Percentiles rank a stretch among this genome's conserved stretches.
Evolutionary conservation across 257 asterid species (phyloP).

Genomic region (Fraxinus quadrangulata): DNA sequence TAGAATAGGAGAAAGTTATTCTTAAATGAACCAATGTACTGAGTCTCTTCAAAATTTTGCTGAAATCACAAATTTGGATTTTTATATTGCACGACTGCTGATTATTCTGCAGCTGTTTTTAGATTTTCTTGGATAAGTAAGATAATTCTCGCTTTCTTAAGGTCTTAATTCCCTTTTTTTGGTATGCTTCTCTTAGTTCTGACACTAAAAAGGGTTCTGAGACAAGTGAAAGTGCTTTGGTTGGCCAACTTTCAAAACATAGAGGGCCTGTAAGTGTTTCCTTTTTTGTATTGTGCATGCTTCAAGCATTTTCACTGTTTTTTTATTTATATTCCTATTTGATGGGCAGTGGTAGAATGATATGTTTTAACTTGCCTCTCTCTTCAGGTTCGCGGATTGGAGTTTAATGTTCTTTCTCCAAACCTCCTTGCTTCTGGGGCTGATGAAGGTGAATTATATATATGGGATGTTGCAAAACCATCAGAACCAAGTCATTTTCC

Average conservation of each 20-base stretch:
- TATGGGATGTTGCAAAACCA: conserved; percentile 90
- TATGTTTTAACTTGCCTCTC: not conserved
- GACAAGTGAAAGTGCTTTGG: conserved; percentile 63
- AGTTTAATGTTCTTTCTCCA: conserved; percentile 71
- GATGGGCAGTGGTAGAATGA: conserved; percentile 18
- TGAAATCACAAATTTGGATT: not conserved
- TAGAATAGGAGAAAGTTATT: not conserved
- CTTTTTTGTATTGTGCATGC: conserved; percentile 17
- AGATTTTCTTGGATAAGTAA: conserved; percentile 8
- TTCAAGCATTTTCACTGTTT: conserved; percentile 5
- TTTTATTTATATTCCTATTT: not conserved
- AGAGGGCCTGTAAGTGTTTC: conserved; percentile 80
- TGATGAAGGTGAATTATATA: conserved; percentile 94
- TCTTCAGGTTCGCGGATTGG: conserved; percentile 87
- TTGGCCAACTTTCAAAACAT: conserved; percentile 72
- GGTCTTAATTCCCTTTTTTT: conserved; percentile 6
- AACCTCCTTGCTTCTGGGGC: conserved; percentile 96
- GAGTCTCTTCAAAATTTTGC: not conserved
- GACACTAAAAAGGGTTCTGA: conserved; percentile 54
- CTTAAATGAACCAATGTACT: not conserved
- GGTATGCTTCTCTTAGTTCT: conserved; percentile 37
- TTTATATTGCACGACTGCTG: not conserved
- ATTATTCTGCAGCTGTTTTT: conserved; percentile 21
- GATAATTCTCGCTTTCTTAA: conserved; percentile 4
- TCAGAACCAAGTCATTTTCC: conserved; percentile 78